phyloP scores from a whole-genome alignment of 805 yeast genomes.

The Myxozyma monticola region DNA sequence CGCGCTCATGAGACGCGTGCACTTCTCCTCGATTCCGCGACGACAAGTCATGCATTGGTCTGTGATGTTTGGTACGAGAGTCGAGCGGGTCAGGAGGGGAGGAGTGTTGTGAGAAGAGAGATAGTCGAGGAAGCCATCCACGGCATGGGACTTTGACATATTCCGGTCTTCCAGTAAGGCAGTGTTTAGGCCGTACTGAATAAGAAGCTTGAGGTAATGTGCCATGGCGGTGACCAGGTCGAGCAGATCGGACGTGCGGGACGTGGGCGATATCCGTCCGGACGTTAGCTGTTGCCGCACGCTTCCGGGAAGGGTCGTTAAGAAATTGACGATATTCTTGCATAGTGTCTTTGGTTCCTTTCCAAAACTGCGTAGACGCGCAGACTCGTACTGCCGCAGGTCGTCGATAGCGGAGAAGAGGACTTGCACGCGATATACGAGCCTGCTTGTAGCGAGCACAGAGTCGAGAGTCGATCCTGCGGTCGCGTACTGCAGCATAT shows the following conservation, averaged over 20 bases:
- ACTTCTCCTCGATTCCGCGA: constrained; percentile 70
- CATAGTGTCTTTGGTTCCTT: constrained; percentile 81
- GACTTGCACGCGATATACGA: constrained; percentile 72
- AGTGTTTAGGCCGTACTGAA: constrained; percentile 74
- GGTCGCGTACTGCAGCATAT: constrained; percentile 84
- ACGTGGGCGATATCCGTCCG: constrained; percentile 22
- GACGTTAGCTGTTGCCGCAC: constrained; percentile 31
- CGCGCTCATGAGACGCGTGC: constrained; percentile 5
- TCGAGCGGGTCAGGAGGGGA: constrained; percentile 11
- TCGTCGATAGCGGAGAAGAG: constrained; percentile 74
- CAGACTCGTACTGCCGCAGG: constrained; percentile 6
- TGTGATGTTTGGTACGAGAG: constrained; percentile 36
- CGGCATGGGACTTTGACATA: constrained; percentile 57
- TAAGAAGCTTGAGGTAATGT: constrained; percentile 82
- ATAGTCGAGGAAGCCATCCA: constrained; percentile 61
- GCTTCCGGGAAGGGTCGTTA: constrained; percentile 75
- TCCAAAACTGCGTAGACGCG: constrained; percentile 31
- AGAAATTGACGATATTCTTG: constrained; percentile 84
- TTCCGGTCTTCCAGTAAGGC: constrained; percentile 64
- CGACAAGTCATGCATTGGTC: constrained; percentile 75
- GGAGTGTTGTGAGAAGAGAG: constrained; percentile 40
- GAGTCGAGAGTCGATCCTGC: constrained; percentile 70
- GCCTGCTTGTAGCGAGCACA: constrained; percentile 63
- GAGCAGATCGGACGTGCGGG: constrained; percentile 46
- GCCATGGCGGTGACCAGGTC: constrained; percentile 88